A percentile compares a stretch with the other conserved stretches of the same genome.
phyloP scores from a whole-genome alignment of 1,139 yeast species.

The Taphrina communis region DNA sequence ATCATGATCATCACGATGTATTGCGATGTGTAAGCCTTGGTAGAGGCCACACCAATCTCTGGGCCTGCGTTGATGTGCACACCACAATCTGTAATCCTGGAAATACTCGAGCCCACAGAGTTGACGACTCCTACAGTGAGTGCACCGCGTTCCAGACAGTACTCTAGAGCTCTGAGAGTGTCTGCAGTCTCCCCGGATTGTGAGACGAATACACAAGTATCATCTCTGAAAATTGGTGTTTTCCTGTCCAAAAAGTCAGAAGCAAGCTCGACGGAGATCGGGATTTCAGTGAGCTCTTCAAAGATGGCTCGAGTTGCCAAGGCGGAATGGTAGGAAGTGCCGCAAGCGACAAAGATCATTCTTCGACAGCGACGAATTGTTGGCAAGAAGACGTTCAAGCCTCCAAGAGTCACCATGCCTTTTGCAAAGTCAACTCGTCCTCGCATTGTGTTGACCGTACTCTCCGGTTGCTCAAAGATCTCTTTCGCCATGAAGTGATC shows the following conservation, averaged over 20 bases:
- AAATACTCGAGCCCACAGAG: slow-evolving; percentile 94
- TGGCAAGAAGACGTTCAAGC: slow-evolving; percentile 80
- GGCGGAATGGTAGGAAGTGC: slow-evolving; percentile 98
- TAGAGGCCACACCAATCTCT: slow-evolving; percentile 99
- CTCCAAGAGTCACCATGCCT: slow-evolving; percentile 81
- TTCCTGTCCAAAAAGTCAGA: slow-evolving; percentile 95
- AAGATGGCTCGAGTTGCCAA: slow-evolving; percentile 94
- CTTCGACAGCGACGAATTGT: slow-evolving; percentile 94
- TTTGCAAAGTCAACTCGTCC: slow-evolving; percentile 95
- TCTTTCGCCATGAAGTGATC: slow-evolving; percentile 99
- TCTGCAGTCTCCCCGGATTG: slow-evolving; percentile 99
- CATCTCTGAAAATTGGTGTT: slow-evolving; percentile 97
- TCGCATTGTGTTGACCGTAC: slow-evolving; percentile 98
- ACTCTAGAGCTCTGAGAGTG: slow-evolving; percentile 93
- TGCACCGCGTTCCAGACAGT: slow-evolving; percentile 96
- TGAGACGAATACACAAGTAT: slow-evolving; percentile 94
- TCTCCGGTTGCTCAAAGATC: slow-evolving; percentile 97
- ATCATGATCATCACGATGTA: slow-evolving; percentile 96
- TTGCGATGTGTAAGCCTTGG: slow-evolving; percentile 98
- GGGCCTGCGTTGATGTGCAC: slow-evolving; percentile 99
- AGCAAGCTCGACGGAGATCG: slow-evolving; percentile 94
- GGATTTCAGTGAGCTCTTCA: slow-evolving; percentile 95
- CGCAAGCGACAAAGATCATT: slow-evolving; percentile 98
- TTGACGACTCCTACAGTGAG: slow-evolving; percentile 94
- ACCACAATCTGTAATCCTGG: slow-evolving; percentile 97